Evolutionary conservation across 306 rosid species (phyloP), one percentile per base, ranked within the genome.

Genomic region (Cicer yamashitae): DNA sequence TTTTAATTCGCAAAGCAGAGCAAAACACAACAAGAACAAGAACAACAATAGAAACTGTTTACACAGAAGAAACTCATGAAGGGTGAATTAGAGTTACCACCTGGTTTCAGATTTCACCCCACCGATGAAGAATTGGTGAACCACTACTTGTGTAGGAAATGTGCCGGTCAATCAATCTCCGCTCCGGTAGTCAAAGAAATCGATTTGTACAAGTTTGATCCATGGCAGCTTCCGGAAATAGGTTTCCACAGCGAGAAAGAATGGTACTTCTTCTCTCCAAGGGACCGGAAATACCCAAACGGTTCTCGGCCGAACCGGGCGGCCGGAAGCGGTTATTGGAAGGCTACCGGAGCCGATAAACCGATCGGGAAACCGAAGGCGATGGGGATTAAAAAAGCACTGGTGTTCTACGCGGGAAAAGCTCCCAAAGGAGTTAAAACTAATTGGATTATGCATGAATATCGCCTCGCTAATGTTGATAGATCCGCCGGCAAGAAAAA

Each of bases 391-490:
- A 94, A 94, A 71, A 94, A 94, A 78, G 97, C 98, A 0, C 89
- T 94, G 0, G 98, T 94, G 0, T 94, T 94, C 78, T 94, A 94
- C 51, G 90, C 94, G 0, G 98, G 98, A 0, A 94, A 94, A 81
- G 97, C 98, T 3, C 97, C 98, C 0, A 83, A 47, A 51, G 98
- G 98, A 1, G 51, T 90, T n/a, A 94, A 94, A 48, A 94, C 98
- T 51, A 94, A 94, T 57, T 94, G 98, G 98, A 94, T 94, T 62
- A 94, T 94, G 99, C 99, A 94, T 6, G 99, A 94, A 72, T 94
- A 94, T 74, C 96, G 99, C 30, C 93, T 94, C 40, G 97, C 99
- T 8, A 94, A 94, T 43, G 99, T 94, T 7, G 99, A 94, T 6
- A 59, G 99, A 51, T 90, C 99, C 0, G 97, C 99, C 7, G 25